Base-by-base conservation (phyloP, 768 basidiomycete species). In the Termitomyces bulborhizus region DNA sequence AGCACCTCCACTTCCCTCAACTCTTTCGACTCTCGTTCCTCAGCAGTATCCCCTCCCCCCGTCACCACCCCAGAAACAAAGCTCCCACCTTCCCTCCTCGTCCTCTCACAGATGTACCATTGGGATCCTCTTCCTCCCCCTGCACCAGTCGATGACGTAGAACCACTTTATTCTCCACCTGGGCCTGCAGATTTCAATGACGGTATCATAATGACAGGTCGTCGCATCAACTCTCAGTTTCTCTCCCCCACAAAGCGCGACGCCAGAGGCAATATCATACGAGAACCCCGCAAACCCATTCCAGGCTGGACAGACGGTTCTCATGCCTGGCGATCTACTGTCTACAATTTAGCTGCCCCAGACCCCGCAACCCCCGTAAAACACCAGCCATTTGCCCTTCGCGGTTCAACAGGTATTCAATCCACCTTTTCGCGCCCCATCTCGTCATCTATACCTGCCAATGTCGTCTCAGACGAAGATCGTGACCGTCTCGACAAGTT, bases 291-390 rank as follows among this genome's bases (percentile, higher is more conserved):
- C 45, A 74, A 74, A 24, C 68, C 71, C 6, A 76, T 86, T 31
- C 81, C 83, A 0, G 86, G 86, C 13, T 88, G 86, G 86, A 85
- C 79, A 1, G 86, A 88, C 57, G 81, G 82, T 50, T 77, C 75
- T 24, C 73, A 81, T 53, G 82, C 80, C 0, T 88, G 86, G 86
- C 81, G 86, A n/a, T 72, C 83, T 0, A 72, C 73, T 4, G 77
- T 86, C 1, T 88, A 88, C 66, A 75, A 73, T 51, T 73, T 84
- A 56, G 65, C 76, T 3, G 63, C 77, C 3, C 76, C 76, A 46
- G 65, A 72, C 62, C 61, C 69, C 16, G 63, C 67, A 51, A 65
- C 66, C 29, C 63, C 66, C 5, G 63, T 66, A 36, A 65, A 74
- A 0, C 76, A 78, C 67, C 58, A 68, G 34, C 75, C 80, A 1